phyloP scores from a whole-genome alignment of 805 yeast species.

The Kluyveromyces starmeri region DNA sequence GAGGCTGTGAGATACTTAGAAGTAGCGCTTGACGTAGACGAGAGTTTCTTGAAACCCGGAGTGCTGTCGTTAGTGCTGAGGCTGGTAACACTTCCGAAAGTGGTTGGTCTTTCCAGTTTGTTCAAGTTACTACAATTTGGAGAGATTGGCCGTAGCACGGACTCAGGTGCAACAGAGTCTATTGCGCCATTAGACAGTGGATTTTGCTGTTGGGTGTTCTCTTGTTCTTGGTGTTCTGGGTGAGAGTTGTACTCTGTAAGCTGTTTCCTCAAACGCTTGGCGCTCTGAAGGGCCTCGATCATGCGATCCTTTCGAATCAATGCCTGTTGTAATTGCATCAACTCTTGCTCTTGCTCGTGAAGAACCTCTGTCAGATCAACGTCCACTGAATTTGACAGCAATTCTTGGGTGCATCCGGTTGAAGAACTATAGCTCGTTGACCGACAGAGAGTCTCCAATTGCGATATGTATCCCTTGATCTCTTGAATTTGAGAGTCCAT shows the following conservation, averaged over 20 bases:
- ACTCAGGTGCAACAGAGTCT: too few relatives aligned
- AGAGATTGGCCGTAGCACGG: neutral
- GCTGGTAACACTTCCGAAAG: neutral
- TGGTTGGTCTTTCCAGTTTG: neutral
- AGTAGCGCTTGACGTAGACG: too few relatives aligned
- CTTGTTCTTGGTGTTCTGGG: too few relatives aligned
- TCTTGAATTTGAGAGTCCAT: slow-evolving; percentile 27
- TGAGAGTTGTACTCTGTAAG: neutral
- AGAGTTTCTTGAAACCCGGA: too few relatives aligned
- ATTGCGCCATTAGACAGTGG: too few relatives aligned
- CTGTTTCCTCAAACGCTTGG: slow-evolving; percentile 47
- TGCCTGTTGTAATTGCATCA: slow-evolving; percentile 51
- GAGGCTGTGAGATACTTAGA: too few relatives aligned
- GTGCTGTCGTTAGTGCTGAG: neutral
- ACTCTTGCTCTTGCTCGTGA: slow-evolving; percentile 59
- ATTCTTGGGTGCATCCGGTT: slow-evolving; percentile 11
- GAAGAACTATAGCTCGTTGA: slow-evolving; percentile 7
- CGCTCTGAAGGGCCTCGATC: slow-evolving; percentile 61
- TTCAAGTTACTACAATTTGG: neutral
- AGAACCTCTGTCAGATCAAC: slow-evolving; percentile 22
- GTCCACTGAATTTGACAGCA: neutral
- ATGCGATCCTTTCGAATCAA: slow-evolving; percentile 69
- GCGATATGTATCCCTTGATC: slow-evolving; percentile 17
- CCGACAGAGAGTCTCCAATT: slow-evolving; percentile 15
- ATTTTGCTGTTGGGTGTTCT: too few relatives aligned